Evolutionary conservation across 1,284 basidiomycete species (phyloP), one percentile per base, ranked within the genome.

Genomic region (Ganoderma leucocontextum): DNA sequence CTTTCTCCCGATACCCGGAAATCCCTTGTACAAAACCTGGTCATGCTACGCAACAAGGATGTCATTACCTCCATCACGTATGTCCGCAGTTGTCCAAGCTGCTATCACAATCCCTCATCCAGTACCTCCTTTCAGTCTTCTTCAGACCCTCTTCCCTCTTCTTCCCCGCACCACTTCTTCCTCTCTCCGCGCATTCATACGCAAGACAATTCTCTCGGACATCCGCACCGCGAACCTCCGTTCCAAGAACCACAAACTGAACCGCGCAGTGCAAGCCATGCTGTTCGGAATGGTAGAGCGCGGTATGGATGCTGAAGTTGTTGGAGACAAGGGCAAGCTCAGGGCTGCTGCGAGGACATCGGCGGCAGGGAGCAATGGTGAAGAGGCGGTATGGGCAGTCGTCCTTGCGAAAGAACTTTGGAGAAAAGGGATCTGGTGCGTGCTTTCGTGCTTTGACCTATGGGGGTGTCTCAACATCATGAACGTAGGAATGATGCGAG

Each of bases 371-470:
- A 7, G 83, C 70, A 83, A 84, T 65, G 89, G 90, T 8, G 93
- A 95, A 47, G 97, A 99, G 77, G 97, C 97, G 2, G 94, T 99
- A 88, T 99, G 98, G 97, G 97, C 98, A 1, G 92, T 99, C 57
- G 93, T 97, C 61, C 82, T 99, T 64, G 95, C 97, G 17, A 94
- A 95, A 77, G 97, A 99, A 76, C 84, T 99, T 35, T 99, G 97
- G 98, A 89, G 89, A 75, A 99, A 97, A 81, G 90, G 91, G 42
- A 90, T 98, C 49, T 99, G 97, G 96, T 93, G 72, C 69, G 87
- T 82, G 65, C 42, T 12, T 22, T 41, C 13, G 19, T 39, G n/a
- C 10, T 62, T 4, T 35, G 8, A 1, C 36, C 5, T 12, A 17
- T 44, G 44, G 13, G 35, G n/a, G 35, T 17, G 25, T 49, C 47